phyloP scores from a whole-genome alignment of 495 filamentous ascomycete species.

The Neurospora sublineolata region DNA sequence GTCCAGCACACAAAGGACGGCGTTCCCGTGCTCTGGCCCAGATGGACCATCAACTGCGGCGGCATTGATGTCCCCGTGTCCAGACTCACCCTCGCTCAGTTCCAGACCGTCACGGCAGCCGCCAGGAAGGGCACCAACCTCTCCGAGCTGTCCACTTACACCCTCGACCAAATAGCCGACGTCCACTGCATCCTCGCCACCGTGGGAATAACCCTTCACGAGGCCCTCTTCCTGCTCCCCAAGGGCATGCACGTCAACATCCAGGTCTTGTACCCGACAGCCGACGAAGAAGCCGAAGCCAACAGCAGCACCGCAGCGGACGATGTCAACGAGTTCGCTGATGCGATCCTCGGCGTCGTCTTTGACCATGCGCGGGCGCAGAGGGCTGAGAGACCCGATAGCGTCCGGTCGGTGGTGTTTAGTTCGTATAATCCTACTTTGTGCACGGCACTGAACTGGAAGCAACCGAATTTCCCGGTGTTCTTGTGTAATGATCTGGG shows the following conservation, averaged over 20 bases:
- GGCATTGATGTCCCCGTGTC: conserved; percentile 74
- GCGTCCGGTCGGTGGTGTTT: conserved; percentile 78
- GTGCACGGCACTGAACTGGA: conserved; percentile 94
- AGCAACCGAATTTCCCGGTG: conserved; percentile 95
- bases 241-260: conserved; percentile 73
- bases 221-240: conserved; percentile 64
- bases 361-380: conserved; percentile 81
- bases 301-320: not conserved
- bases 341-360: conserved; percentile 69
- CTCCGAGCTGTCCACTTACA: conserved; percentile 29
- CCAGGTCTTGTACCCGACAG: conserved; percentile 71
- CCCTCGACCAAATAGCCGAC: conserved; percentile 46
- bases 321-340: conserved; percentile 78
- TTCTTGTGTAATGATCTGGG: conserved; percentile 91
- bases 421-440: conserved; percentile 80
- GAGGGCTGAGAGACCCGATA: conserved; percentile 52
- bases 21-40: conserved; percentile 74
- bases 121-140: conserved; percentile 35
- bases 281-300: conserved; percentile 45
- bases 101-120: conserved; percentile 51
- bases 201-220: conserved; percentile 62
- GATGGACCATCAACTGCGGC: conserved; percentile 65
- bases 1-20: conserved; percentile 83
- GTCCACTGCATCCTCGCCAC: conserved; percentile 58
- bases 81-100: conserved; percentile 62